Conservation (phyloP, 371 early-diverging fungal species). For the Chytridium lagenaria region DNA sequence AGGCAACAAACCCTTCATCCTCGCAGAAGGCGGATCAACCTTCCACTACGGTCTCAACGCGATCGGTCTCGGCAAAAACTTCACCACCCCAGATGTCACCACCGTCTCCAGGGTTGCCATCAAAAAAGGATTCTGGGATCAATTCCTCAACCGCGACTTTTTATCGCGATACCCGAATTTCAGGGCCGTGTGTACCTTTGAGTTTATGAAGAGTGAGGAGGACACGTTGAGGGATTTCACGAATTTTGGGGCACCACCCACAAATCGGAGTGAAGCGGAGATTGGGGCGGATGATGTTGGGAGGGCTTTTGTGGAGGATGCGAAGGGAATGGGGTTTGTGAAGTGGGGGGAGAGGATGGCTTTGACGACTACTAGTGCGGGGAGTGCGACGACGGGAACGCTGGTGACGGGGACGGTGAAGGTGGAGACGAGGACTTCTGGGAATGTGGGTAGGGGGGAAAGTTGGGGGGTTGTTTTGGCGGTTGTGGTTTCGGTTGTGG, state of each 20-base stretch:
- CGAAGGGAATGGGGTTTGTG: not conserved
- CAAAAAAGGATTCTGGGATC: constrained; percentile 46
- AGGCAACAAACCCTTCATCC: constrained; percentile 52
- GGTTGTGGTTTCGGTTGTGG: no score
- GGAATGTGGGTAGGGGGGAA: no score
- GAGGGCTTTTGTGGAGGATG: constrained; percentile 12
- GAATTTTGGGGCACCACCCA: not conserved
- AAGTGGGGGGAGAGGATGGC: not conserved
- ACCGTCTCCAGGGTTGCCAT: constrained; percentile 18
- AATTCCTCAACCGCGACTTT: constrained; percentile 35
- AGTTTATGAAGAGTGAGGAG: constrained; percentile 45
- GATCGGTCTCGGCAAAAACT: not conserved
- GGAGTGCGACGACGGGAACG: no score
- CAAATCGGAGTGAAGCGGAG: not conserved
- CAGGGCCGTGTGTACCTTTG: constrained; percentile 39
- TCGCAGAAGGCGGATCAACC: constrained; percentile 48
- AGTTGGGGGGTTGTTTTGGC: no score
- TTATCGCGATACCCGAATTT: constrained; percentile 36
- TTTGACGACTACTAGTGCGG: not conserved
- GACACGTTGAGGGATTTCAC: constrained; percentile 24
- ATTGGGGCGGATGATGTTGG: not conserved
- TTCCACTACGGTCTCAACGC: constrained; percentile 21
- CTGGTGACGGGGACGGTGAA: no score
- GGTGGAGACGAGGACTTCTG: no score
- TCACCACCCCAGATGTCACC: not conserved